Percentiles rank a stretch among this genome's conserved stretches.
phyloP scores from a whole-genome alignment of 2,329 filamentous ascomycete genomes.

The Scedosporium minutisporum region DNA sequence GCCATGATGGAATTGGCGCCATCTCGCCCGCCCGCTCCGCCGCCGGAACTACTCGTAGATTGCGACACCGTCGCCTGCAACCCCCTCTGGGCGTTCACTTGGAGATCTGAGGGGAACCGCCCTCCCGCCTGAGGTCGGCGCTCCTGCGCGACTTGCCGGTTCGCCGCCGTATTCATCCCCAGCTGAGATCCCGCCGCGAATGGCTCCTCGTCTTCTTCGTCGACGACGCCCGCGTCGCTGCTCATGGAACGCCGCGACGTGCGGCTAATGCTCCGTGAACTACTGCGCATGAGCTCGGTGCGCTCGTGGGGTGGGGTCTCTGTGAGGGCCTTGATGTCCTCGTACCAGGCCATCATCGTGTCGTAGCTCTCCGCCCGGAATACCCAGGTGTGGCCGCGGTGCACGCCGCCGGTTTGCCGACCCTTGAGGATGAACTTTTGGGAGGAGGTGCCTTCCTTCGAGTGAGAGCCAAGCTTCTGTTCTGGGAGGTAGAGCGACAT shows the following conservation, averaged over 20 bases:
- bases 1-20: not conserved
- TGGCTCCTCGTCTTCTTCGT: conserved; percentile 59
- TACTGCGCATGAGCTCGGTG: conserved; percentile 64
- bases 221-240: conserved; percentile 69
- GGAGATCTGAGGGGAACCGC: conserved; percentile 90
- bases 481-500: conserved; percentile 95
- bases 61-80: conserved; percentile 69
- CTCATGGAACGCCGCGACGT: conserved; percentile 52
- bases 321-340: conserved; percentile 82
- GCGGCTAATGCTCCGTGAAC: conserved; percentile 68
- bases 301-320: conserved; percentile 84
- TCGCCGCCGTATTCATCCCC: conserved; percentile 34
- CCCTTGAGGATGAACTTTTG: conserved; percentile 99
- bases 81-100: conserved; percentile 68
- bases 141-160: conserved; percentile 37
- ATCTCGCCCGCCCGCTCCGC: conserved; percentile 8
- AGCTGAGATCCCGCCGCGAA: conserved; percentile 44
- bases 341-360: conserved; percentile 95
- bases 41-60: conserved; percentile 69
- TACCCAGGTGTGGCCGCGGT: conserved; percentile 68
- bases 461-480: conserved; percentile 91
- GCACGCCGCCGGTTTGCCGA: conserved; percentile 84
- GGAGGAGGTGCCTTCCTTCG: conserved; percentile 68
- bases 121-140: conserved; percentile 75
- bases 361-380: conserved; percentile 69